These are phyloP conservation scores for Kondoa subrosea DNA, from an alignment of 768 basidiomycete genomes.

Conservation along the genomic window DNA sequence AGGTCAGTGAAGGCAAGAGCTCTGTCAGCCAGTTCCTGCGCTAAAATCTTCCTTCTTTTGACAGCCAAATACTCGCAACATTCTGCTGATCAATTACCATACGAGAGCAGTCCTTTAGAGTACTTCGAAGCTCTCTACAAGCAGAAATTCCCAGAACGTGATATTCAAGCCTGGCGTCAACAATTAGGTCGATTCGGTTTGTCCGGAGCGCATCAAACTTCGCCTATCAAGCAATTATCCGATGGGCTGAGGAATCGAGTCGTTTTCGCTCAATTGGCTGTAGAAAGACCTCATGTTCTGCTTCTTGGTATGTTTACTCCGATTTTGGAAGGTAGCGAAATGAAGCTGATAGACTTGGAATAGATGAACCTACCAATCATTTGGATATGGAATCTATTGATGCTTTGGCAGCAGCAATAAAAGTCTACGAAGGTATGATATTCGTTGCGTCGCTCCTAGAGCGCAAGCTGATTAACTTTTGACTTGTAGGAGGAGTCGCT, in stretches of 20 bases:
- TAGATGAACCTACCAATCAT: constrained; percentile 90
- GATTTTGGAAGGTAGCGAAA: constrained; percentile 11
- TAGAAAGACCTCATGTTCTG: constrained; percentile 94
- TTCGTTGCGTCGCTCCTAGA: too few species aligned
- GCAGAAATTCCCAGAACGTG: constrained; percentile 84
- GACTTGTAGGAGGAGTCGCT: constrained; percentile 92
- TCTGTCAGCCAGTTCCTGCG: neutral
- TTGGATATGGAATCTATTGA: constrained; percentile 96
- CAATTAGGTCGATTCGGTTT: constrained; percentile 93
- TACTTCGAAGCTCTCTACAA: constrained; percentile 71
- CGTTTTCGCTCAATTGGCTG: constrained; percentile 85
- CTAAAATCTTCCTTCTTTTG: neutral
- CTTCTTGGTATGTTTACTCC: constrained; percentile 37
- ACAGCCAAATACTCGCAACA: constrained; percentile 82
- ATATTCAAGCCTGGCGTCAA: constrained; percentile 75
- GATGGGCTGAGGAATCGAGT: constrained; percentile 95
- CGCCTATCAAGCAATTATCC: constrained; percentile 81
- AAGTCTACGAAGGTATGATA: constrained; percentile 92
- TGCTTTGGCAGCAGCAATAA: constrained; percentile 84
- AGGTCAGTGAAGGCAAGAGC: constrained; percentile 33
- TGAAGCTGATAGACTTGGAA: constrained; percentile 21
- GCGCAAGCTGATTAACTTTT: too few species aligned
- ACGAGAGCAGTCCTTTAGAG: constrained; percentile 74
- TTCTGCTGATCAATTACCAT: constrained; percentile 93
- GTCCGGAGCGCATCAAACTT: constrained; percentile 79